phyloP scores from a whole-genome alignment of 345 rosid species.

The Syzygium jambos region DNA sequence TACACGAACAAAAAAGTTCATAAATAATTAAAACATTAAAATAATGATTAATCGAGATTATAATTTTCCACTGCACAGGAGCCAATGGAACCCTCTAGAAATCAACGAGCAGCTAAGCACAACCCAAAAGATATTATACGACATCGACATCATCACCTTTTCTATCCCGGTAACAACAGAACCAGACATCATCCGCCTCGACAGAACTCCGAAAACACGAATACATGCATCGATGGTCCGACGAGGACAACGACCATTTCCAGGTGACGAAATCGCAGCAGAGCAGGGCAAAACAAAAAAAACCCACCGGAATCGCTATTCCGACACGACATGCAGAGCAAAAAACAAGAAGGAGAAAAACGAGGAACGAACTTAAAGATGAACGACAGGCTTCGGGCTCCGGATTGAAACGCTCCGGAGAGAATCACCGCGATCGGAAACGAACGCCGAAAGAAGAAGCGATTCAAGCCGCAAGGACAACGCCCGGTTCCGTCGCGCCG shows the following conservation, averaged over 20 bases:
- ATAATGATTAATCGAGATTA: not conserved
- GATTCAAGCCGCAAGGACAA: not conserved
- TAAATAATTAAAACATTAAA: not conserved
- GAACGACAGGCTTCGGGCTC: not conserved
- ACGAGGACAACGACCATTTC: not conserved
- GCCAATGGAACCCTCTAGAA: not conserved
- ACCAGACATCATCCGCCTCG: not conserved
- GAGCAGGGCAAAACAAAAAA: not conserved
- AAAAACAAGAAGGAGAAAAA: not conserved
- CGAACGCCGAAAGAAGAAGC: not conserved
- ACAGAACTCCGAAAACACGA: not conserved
- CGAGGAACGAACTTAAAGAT: not conserved
- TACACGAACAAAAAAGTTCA: fast-evolving
- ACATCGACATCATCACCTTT: not conserved
- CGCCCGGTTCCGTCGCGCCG: not conserved
- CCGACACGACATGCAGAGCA: not conserved
- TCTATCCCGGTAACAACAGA: not conserved
- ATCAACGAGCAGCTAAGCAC: not conserved
- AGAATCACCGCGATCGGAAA: not conserved
- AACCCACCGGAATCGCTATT: not conserved
- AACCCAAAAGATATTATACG: not conserved
- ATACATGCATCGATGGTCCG: not conserved
- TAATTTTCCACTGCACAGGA: not conserved
- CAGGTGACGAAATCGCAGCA: not conserved
- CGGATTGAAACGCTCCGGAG: not conserved